Percentiles rank a stretch among this genome's conserved stretches.
Evolutionary conservation across 495 filamentous ascomycete genomes (phyloP).

Genomic region (Penicillium pulvis): DNA sequence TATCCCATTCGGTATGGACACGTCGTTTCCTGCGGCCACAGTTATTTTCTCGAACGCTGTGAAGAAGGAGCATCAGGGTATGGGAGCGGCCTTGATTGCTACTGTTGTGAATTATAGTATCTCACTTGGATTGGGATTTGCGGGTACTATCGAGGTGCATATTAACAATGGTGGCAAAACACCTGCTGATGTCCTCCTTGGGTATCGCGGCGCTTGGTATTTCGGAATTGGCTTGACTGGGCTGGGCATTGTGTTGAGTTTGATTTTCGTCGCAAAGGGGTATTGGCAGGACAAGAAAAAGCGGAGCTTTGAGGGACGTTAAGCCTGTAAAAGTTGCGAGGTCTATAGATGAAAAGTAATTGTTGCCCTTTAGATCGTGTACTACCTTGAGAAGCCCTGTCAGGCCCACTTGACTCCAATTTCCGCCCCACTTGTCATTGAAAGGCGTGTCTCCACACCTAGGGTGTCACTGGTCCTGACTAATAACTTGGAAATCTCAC

Average conservation of each 20-base stretch:
- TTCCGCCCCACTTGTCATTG: background rate
- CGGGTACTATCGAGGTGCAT: constrained; percentile 59
- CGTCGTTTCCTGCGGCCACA: constrained; percentile 54
- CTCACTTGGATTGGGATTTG: constrained; percentile 61
- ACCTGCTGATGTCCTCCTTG: constrained; percentile 25
- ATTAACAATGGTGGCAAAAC: constrained; percentile 46
- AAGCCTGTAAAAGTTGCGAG: background rate
- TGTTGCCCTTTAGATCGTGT: no score
- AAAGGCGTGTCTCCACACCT: background rate
- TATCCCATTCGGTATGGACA: constrained; percentile 65
- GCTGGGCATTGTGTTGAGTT: constrained; percentile 22
- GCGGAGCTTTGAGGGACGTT: background rate
- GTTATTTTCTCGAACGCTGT: constrained; percentile 31
- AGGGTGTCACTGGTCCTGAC: background rate
- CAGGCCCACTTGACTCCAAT: background rate
- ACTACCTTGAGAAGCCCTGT: no score
- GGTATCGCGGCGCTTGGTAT: constrained; percentile 39
- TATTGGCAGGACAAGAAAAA: background rate
- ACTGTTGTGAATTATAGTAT: constrained; percentile 67
- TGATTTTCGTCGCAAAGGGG: constrained; percentile 10
- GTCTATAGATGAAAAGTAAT: no score
- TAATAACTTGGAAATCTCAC: background rate
- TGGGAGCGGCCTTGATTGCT: constrained; percentile 58
- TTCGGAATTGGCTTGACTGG: constrained; percentile 32
- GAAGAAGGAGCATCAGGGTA: constrained; percentile 38